Conservation (phyloP, 441 rosid genomes). For the Viola pubescens region DNA sequence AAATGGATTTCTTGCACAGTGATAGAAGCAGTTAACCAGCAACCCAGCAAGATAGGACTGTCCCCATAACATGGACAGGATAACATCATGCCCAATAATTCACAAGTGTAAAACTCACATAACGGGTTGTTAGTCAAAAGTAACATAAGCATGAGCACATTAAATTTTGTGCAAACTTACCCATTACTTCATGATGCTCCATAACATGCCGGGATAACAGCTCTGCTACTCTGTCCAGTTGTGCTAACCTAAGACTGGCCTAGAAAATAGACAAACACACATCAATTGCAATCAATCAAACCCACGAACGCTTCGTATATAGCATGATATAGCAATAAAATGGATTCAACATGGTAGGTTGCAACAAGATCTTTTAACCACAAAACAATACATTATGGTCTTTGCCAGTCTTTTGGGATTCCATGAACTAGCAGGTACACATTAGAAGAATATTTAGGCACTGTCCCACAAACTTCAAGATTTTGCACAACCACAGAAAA, state of each 20-base stretch:
- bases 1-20: too few relatives aligned
- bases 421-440: too few relatives aligned
- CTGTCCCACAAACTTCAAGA: too few relatives aligned
- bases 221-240: conserved; percentile 86
- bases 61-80: too few relatives aligned
- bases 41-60: too few relatives aligned
- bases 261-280: conserved; percentile 26
- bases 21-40: too few relatives aligned
- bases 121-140: not conserved
- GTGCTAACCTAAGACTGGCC: conserved; percentile 85
- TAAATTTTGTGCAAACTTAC: conserved; percentile 35
- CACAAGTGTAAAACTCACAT: not conserved
- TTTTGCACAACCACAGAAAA: too few relatives aligned
- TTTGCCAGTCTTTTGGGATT: too few relatives aligned
- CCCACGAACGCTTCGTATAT: not conserved
- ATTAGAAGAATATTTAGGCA: too few relatives aligned
- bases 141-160: not conserved
- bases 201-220: conserved; percentile 69
- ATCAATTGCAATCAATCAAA: conserved; percentile 3
- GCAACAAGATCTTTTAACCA: too few relatives aligned
- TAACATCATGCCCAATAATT: too few relatives aligned
- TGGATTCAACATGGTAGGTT: not conserved
- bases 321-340: not conserved
- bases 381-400: too few relatives aligned
- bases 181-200: conserved; percentile 99